A percentile compares a stretch with the other conserved stretches of the same genome.
These are phyloP conservation scores for Firmiana major DNA, from an alignment of 345 rosid genomes.

Conservation along the genomic window DNA sequence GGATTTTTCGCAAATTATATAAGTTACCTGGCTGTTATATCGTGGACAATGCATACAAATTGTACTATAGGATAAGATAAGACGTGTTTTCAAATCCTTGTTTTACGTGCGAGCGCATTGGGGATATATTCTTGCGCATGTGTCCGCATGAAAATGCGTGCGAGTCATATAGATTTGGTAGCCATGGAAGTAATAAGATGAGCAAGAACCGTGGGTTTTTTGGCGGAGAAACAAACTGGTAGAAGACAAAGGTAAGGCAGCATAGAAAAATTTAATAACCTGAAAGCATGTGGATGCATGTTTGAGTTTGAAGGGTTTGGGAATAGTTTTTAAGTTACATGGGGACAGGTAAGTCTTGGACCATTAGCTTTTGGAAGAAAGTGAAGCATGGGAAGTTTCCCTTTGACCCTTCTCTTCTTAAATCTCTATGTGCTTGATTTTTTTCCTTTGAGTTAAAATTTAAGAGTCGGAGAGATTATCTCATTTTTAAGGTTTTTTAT, in stretches of 20 bases:
- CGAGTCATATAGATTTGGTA: background rate
- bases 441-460: too few species aligned
- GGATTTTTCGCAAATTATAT: background rate
- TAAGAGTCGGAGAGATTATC: too few species aligned
- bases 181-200: background rate
- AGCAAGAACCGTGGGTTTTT: background rate
- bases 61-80: background rate
- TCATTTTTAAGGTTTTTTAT: too few species aligned
- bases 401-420: background rate
- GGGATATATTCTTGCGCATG: background rate
- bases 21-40: too few species aligned
- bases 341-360: conserved; percentile 8
- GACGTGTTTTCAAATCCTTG: background rate
- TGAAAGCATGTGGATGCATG: background rate
- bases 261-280: background rate
- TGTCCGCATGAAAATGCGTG: background rate
- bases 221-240: background rate
- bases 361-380: conserved; percentile 11
- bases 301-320: background rate
- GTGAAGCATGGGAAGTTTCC: conserved; percentile 15
- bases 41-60: too few species aligned
- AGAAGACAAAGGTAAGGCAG: background rate
- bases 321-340: background rate
- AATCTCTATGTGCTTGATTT: background rate
- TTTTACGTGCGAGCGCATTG: background rate